Evolutionary conservation across 345 rosid species (phyloP).

Genomic region (Salix purpurea): DNA sequence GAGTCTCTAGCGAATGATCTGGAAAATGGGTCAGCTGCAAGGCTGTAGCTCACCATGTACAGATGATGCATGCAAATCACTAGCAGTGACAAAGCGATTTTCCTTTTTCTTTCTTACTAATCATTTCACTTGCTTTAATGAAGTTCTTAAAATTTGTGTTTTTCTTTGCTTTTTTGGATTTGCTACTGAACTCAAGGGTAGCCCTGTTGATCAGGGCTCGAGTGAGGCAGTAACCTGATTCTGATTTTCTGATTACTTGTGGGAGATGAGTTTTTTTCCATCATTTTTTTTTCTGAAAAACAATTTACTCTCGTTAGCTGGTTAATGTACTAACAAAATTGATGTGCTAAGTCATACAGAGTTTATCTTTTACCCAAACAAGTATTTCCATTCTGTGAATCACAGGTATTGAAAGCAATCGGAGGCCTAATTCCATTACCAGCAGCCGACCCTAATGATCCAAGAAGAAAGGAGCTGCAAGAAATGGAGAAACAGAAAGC

Average conservation of each 20-base stretch:
- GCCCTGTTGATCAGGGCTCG: no score
- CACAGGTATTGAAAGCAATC: constrained; percentile 67
- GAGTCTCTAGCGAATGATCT: background rate
- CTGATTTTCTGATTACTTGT: background rate
- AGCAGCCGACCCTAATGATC: constrained; percentile 40
- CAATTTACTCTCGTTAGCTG: background rate
- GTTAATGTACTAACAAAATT: background rate
- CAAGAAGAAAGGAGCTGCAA: constrained; percentile 58
- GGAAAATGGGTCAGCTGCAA: background rate
- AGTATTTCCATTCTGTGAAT: constrained; percentile 12
- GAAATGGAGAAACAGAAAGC: constrained; percentile 54
- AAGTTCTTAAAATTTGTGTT: background rate
- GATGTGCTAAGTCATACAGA: background rate
- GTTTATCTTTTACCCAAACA: constrained; percentile 23
- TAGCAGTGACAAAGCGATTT: background rate
- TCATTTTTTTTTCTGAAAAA: no score
- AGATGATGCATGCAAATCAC: background rate
- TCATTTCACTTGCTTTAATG: background rate
- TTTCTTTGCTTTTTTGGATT: background rate
- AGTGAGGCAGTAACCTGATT: background rate
- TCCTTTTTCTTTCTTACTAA: background rate
- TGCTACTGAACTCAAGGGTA: background rate
- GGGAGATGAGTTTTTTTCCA: background rate
- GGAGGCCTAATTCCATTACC: constrained; percentile 66
- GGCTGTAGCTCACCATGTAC: background rate